phyloP scores from a whole-genome alignment of 345 rosid species.

The Brassica nigra region DNA sequence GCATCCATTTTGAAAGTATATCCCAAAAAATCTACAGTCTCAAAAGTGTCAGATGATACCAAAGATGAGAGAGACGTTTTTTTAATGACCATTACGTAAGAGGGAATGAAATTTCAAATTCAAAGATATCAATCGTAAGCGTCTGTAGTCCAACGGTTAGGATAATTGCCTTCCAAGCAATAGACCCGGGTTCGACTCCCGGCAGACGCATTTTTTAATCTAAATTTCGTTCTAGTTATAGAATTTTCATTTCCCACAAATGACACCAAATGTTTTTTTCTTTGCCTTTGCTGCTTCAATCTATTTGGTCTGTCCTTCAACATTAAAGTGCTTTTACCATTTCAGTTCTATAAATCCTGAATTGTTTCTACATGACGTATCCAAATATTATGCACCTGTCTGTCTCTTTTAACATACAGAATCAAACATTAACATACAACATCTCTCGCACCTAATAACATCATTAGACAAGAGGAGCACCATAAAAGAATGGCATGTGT shows the following conservation, averaged over 20 bases:
- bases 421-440: background rate
- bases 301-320: background rate
- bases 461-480: slow-evolving; percentile 42
- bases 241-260: background rate
- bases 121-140: slow-evolving; percentile 17
- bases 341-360: background rate
- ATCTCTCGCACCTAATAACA: slow-evolving; percentile 3
- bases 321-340: background rate
- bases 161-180: slow-evolving; percentile 90
- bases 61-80: background rate
- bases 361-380: background rate
- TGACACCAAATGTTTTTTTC: background rate
- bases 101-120: too few species aligned
- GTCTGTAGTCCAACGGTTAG: slow-evolving; percentile 57
- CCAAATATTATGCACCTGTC: background rate
- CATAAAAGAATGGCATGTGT: slow-evolving; percentile 57
- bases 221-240: background rate
- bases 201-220: slow-evolving; percentile 55
- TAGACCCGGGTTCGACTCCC: slow-evolving; percentile 92
- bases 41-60: background rate
- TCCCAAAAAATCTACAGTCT: background rate
- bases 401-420: background rate
- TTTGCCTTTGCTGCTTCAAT: background rate
- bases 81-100: background rate
- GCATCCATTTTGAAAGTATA: slow-evolving; percentile 1